phyloP scores from a whole-genome alignment of 2,329 filamentous ascomycete genomes.

The Epichloe scottii region DNA sequence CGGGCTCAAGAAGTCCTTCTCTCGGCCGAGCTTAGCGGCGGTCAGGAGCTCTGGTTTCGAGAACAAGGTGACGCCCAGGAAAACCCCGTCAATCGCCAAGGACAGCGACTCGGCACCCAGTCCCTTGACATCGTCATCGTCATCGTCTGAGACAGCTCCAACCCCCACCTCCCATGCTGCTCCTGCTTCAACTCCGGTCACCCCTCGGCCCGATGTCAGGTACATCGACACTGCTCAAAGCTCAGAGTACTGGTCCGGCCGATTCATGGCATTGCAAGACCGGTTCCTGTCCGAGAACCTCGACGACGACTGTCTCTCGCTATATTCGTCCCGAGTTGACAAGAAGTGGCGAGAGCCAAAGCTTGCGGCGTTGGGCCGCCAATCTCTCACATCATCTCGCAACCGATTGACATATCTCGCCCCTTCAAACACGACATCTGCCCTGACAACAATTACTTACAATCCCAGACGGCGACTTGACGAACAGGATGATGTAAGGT shows the following conservation, averaged over 20 bases:
- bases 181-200: background rate
- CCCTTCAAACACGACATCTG: slow-evolving; percentile 21
- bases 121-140: background rate
- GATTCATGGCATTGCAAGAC: slow-evolving; percentile 45
- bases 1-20: slow-evolving; percentile 32
- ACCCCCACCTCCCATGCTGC: background rate
- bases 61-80: slow-evolving; percentile 5
- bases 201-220: slow-evolving; percentile 12
- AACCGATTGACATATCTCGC: slow-evolving; percentile 17
- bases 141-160: background rate
- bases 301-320: slow-evolving; percentile 4
- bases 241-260: slow-evolving; percentile 48
- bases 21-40: slow-evolving; percentile 18
- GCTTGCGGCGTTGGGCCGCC: background rate
- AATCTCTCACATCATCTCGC: background rate
- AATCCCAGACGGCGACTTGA: slow-evolving; percentile 7
- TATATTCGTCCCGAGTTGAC: background rate
- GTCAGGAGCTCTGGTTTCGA: slow-evolving; percentile 11
- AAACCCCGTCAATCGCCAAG: background rate
- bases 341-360: background rate
- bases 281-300: slow-evolving; percentile 21
- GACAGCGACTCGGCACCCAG: background rate
- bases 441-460: slow-evolving; percentile 14
- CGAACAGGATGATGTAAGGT: slow-evolving; percentile 31
- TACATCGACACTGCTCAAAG: slow-evolving; percentile 30